Percentiles rank a stretch among this genome's conserved stretches.
Evolutionary conservation across 805 yeast genomes (phyloP).

Genomic region (Candida loeiensis): DNA sequence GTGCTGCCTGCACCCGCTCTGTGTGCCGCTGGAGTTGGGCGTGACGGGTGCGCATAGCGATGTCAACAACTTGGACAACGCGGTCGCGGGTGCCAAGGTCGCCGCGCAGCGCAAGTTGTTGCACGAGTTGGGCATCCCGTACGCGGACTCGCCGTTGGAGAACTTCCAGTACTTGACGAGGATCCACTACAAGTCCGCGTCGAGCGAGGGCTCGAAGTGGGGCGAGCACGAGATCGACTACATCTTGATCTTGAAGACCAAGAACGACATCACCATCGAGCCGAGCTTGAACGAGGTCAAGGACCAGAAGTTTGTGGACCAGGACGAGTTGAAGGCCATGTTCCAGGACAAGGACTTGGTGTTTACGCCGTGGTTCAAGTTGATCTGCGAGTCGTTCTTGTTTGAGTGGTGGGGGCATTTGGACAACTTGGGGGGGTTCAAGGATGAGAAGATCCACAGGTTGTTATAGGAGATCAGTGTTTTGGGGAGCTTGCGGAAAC

Average conservation of each 20-base stretch:
- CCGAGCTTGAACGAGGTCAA: conserved; percentile 74
- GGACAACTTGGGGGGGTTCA: conserved; percentile 51
- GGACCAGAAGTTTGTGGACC: conserved; percentile 71
- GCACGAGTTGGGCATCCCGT: conserved; percentile 86
- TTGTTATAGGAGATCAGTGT: no score
- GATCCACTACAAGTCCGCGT: conserved; percentile 87
- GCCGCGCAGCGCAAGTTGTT: conserved; percentile 92
- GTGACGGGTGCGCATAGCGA: conserved; percentile 13
- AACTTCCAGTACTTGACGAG: conserved; percentile 82
- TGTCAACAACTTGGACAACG: conserved; percentile 44
- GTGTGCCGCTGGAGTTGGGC: conserved; percentile 80
- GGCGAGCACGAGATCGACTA: conserved; percentile 98
- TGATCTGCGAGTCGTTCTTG: conserved; percentile 86
- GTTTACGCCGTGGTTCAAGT: conserved; percentile 98
- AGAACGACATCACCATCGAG: conserved; percentile 50
- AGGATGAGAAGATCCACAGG: conserved; percentile 47
- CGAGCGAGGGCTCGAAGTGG: conserved; percentile 72
- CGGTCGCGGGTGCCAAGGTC: conserved; percentile 71
- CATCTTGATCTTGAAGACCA: conserved; percentile 70
- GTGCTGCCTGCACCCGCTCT: conserved; percentile 96
- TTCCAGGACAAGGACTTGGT: conserved; percentile 60
- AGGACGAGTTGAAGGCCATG: conserved; percentile 67
- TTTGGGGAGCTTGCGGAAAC: no score
- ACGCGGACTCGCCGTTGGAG: conserved; percentile 56
- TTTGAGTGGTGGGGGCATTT: conserved; percentile 92